Conservation (phyloP, 2,329 filamentous ascomycete genomes). For the Pseudocercospora musae region DNA sequence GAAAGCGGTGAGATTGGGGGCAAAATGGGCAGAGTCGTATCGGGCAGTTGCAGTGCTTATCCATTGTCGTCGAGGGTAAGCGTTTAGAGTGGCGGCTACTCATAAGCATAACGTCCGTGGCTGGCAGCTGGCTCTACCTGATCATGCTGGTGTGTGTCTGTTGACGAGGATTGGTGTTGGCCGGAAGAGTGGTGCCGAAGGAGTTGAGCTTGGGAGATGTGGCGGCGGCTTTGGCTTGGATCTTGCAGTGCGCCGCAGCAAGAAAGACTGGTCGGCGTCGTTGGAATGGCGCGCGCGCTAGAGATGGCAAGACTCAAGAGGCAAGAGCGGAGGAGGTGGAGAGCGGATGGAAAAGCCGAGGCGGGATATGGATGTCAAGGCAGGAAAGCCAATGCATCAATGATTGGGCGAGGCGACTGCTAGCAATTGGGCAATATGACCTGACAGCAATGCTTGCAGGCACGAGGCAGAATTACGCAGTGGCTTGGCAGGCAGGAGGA, state of each 20-base stretch:
- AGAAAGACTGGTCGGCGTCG: not conserved
- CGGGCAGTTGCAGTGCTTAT: constrained; percentile 23
- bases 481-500: not conserved
- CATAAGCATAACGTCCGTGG: constrained; percentile 26
- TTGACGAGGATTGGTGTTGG: constrained; percentile 3
- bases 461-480: not conserved
- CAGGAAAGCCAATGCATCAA: not conserved
- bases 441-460: no score
- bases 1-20: not conserved
- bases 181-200: constrained; percentile 21
- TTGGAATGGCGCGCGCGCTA: constrained; percentile 21
- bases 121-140: constrained; percentile 13
- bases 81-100: constrained; percentile 20
- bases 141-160: no score
- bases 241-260: constrained; percentile 1
- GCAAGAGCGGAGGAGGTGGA: not conserved
- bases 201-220: constrained; percentile 18
- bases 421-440: not conserved
- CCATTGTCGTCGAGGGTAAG: constrained; percentile 9
- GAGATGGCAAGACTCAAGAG: no score
- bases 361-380: not conserved
- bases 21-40: constrained; percentile 11
- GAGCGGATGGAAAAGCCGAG: constrained; percentile 8
- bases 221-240: constrained; percentile 20
- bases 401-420: constrained; percentile 2